Base-by-base conservation (phyloP, 441 rosid species). In the Adansonia grandidieri region DNA sequence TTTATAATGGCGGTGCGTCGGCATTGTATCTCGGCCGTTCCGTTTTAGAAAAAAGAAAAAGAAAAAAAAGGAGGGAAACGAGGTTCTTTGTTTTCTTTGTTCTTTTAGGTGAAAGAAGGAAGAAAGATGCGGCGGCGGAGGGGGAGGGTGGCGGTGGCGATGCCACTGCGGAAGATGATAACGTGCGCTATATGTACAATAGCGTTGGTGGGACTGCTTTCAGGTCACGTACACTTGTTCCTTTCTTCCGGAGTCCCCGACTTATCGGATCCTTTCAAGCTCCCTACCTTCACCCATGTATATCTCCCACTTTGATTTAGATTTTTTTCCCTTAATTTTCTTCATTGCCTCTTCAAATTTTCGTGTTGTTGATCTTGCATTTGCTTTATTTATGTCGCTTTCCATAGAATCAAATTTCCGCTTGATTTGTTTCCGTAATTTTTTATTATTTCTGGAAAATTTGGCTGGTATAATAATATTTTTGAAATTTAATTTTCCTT, bases 151-250 rank as follows among this genome's bases (percentile, higher is more conserved):
- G 82, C 85, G 84, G 82, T 73, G 84, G 83, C 32, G 32, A 45
- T 73, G 71, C 40, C 77, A 53, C 79, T 88, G 78, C 88, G 92
- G 84, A 86, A 80, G 80, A 9, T 86, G 71, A 86, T 96, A 82
- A 89, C 87, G 28, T 91, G 86, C 78, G 95, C 97, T 83, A 86
- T 89, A 58, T 86, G 95, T 78, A 79, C 75, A 45, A 87, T 94
- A 61, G 85, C 94, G 0, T 73, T 87, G 48, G 76, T 90, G 62
- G 90, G 92, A 6, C 86, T 94, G 40, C 79, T 93, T 75, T 85
- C 91, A 9, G 87, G 90, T 1, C 88, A 93, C 87, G 78, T 89
- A 5, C 92, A 82, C 76, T 78, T 90, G 24, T 83, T 89, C 78
- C 91, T 91, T 87, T 80, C 86, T 48, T 80, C 86, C 14, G 83